A percentile compares a stretch with the other conserved stretches of the same genome.
Conservation (phyloP, 768 basidiomycete species). For the Lentinula guzmanii region DNA sequence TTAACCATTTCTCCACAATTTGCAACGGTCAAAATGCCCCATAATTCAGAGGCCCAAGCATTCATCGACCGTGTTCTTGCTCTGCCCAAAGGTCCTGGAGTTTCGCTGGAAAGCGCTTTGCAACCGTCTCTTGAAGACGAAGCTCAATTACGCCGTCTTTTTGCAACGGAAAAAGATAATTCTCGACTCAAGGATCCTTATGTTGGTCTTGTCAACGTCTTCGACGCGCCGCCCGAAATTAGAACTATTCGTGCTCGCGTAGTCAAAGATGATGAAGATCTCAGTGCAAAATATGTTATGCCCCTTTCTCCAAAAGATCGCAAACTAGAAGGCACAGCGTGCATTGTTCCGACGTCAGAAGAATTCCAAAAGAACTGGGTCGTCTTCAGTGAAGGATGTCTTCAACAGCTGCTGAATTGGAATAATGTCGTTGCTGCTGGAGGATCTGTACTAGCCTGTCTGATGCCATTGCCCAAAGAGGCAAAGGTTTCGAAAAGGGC, state of each 20-base stretch:
- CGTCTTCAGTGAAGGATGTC: constrained; percentile 56
- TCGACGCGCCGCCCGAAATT: constrained; percentile 42
- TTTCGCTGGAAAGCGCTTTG: constrained; percentile 38
- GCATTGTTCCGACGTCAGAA: constrained; percentile 43
- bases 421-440: constrained; percentile 60
- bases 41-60: constrained; percentile 12
- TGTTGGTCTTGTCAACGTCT: constrained; percentile 57
- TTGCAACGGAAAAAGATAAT: constrained; percentile 46
- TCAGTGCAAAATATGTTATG: constrained; percentile 46
- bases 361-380: constrained; percentile 62
- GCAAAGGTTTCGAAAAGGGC: constrained; percentile 48
- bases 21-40: not conserved
- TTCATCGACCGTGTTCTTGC: constrained; percentile 15
- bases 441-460: constrained; percentile 53
- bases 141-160: constrained; percentile 46
- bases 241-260: constrained; percentile 46
- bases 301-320: constrained; percentile 38
- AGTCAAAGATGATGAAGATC: constrained; percentile 33
- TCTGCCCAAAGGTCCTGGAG: constrained; percentile 14
- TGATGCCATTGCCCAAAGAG: constrained; percentile 42
- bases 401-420: constrained; percentile 56
- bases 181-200: constrained; percentile 37
- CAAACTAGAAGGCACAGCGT: constrained; percentile 42
- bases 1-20: not conserved
- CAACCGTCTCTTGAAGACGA: constrained; percentile 54